Conservation (phyloP, 495 filamentous ascomycete species). For the Aspergillus wentii region DNA sequence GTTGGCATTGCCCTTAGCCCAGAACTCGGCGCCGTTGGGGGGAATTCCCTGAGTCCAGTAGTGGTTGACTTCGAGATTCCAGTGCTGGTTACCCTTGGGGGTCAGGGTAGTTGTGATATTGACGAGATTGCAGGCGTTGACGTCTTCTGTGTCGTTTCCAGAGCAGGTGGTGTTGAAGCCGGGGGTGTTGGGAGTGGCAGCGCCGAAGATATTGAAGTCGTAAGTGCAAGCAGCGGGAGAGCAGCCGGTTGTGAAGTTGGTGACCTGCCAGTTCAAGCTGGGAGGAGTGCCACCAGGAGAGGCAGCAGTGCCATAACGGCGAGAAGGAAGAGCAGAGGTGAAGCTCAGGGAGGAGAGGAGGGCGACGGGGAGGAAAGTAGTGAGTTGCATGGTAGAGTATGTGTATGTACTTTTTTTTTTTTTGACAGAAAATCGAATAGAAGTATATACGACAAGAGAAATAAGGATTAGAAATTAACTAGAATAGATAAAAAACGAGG, state of each 20-base stretch:
- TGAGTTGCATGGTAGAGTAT: slow-evolving; percentile 29
- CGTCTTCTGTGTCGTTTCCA: too few species aligned
- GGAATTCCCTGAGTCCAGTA: slow-evolving; percentile 22
- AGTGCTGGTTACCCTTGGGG: slow-evolving; percentile 17
- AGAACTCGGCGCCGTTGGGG: slow-evolving; percentile 11
- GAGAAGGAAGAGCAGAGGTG: slow-evolving; percentile 12
- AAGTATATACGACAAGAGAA: too few species aligned
- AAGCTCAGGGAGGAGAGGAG: slow-evolving; percentile 28
- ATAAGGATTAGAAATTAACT: too few species aligned
- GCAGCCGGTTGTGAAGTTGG: slow-evolving; percentile 28
- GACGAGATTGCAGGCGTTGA: too few species aligned
- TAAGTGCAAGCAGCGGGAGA: slow-evolving; percentile 32
- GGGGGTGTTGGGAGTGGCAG: slow-evolving; percentile 25
- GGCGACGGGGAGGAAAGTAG: slow-evolving; percentile 21
- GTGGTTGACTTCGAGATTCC: slow-evolving; percentile 33
- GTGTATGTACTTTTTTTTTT: neutral
- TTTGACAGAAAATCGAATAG: slow-evolving; percentile 8
- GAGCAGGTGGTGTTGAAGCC: slow-evolving; percentile 37
- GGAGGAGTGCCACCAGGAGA: slow-evolving; percentile 12
- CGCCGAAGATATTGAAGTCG: slow-evolving; percentile 29
- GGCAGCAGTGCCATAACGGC: too few species aligned
- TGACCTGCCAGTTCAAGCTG: slow-evolving; percentile 27
- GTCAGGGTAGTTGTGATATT: too few species aligned
- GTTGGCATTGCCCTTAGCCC: slow-evolving; percentile 14
- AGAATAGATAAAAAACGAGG: too few species aligned